A percentile compares a stretch with the other conserved stretches of the same genome.
These are phyloP conservation scores for Plasmodium billcollinsi DNA, from an alignment of 169 alveolate genomes.

Conservation along the genomic window DNA sequence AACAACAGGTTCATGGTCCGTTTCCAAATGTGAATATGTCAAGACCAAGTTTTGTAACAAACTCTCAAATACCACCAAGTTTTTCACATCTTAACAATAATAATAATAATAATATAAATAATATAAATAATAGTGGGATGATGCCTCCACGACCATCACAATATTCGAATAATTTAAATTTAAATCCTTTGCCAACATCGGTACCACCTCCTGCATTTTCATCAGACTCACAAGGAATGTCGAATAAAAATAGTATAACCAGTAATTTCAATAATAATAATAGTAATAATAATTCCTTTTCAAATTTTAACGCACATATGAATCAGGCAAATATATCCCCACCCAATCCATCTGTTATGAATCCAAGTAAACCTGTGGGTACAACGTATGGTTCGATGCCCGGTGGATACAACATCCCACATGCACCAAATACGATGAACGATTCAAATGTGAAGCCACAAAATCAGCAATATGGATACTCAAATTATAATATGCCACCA, in stretches of 20 bases:
- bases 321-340: conserved; percentile 21
- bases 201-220: conserved; percentile 55
- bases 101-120: background rate
- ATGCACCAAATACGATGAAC: conserved; percentile 16
- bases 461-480: conserved; percentile 31
- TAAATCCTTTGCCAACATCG: conserved; percentile 35
- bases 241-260: no score
- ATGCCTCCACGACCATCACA: conserved; percentile 22
- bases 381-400: conserved; percentile 17
- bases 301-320: conserved; percentile 30
- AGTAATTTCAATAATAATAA: no score
- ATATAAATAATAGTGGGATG: conserved; percentile 6
- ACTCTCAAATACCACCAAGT: background rate
- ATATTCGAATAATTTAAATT: conserved; percentile 40
- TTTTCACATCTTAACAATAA: background rate
- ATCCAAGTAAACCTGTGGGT: conserved; percentile 4
- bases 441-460: conserved; percentile 19
- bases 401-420: conserved; percentile 35
- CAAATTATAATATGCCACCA: conserved; percentile 52
- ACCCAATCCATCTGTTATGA: background rate
- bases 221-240: conserved; percentile 10
- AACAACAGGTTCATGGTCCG: background rate
- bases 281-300: background rate
- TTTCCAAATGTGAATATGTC: background rate
- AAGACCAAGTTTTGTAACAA: background rate